Evolutionary conservation across 2,329 filamentous ascomycete species (phyloP).

Genomic region (Ophiocordyceps camponoti-saundersi): DNA sequence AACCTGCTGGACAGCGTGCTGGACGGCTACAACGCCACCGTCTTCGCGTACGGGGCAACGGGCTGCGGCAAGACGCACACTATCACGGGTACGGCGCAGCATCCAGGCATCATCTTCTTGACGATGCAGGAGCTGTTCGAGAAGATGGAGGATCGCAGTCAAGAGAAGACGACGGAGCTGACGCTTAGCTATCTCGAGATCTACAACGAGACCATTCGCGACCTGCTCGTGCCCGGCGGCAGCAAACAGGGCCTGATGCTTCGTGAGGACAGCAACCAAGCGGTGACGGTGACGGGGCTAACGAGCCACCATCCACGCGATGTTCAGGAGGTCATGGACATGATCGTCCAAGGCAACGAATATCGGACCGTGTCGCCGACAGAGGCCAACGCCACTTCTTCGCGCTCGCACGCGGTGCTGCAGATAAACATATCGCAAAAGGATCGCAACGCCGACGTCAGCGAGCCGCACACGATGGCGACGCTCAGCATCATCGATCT

Average conservation of each 20-base stretch:
- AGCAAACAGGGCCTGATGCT: conserved; percentile 78
- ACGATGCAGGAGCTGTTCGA: conserved; percentile 99
- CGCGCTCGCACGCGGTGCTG: conserved; percentile 87
- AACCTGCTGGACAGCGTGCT: conserved; percentile 84
- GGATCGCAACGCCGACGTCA: conserved; percentile 79
- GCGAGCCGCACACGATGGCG: conserved; percentile 94
- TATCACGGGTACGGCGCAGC: conserved; percentile 78
- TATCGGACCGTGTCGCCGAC: conserved; percentile 92
- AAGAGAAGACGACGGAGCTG: conserved; percentile 78
- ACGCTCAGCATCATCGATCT: conserved; percentile 97
- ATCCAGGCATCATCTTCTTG: conserved; percentile 94
- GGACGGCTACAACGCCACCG: conserved; percentile 95
- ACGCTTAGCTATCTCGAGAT: conserved; percentile 94
- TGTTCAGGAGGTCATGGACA: conserved; percentile 96
- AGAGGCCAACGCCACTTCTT: conserved; percentile 93
- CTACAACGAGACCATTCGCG: conserved; percentile 97
- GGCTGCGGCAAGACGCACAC: conserved; percentile 98
- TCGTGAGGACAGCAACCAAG: conserved; percentile 84
- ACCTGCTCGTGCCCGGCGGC: conserved; percentile 72
- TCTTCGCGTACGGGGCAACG: conserved; percentile 95
- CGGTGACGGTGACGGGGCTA: conserved; percentile 77
- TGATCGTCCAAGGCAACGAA: conserved; percentile 91
- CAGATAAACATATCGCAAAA: conserved; percentile 95
- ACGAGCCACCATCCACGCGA: conserved; percentile 83
- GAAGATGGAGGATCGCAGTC: conserved; percentile 71